phyloP scores from a whole-genome alignment of 228 moss, liverwort and hornwort species.

The Sphagnum magellanicum region DNA sequence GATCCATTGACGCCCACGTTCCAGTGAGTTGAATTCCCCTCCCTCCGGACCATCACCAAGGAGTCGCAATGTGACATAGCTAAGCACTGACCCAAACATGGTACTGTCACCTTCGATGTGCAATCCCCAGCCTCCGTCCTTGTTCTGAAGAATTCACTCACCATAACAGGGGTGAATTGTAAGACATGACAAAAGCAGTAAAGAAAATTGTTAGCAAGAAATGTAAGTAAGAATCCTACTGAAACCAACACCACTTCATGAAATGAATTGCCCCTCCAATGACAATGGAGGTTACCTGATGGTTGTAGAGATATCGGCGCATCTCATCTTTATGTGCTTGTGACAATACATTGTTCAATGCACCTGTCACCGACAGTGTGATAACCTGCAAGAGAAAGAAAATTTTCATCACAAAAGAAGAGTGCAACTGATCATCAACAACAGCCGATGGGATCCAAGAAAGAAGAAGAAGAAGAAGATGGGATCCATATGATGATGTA shows the following conservation, averaged over 20 bases:
- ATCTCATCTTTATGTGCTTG: conserved; percentile 68
- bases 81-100: conserved; percentile 89
- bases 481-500: too few species aligned
- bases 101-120: conserved; percentile 97
- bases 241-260: background rate
- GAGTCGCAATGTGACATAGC: conserved; percentile 71
- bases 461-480: too few species aligned
- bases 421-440: too few species aligned
- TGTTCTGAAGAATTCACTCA: conserved; percentile 43
- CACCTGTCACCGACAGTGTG: conserved; percentile 65
- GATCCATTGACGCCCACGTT: conserved; percentile 84
- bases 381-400: conserved; percentile 54
- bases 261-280: background rate
- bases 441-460: too few species aligned
- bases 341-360: conserved; percentile 56
- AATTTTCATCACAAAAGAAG: background rate
- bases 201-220: too few species aligned
- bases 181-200: background rate
- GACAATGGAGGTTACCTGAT: conserved; percentile 50
- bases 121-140: conserved; percentile 98
- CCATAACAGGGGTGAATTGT: background rate
- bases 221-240: too few species aligned
- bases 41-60: conserved; percentile 69
- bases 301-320: conserved; percentile 90
- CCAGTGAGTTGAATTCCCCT: conserved; percentile 50